phyloP scores from a whole-genome alignment of 2,329 filamentous ascomycete genomes.

The Fusarium ramigenum region DNA sequence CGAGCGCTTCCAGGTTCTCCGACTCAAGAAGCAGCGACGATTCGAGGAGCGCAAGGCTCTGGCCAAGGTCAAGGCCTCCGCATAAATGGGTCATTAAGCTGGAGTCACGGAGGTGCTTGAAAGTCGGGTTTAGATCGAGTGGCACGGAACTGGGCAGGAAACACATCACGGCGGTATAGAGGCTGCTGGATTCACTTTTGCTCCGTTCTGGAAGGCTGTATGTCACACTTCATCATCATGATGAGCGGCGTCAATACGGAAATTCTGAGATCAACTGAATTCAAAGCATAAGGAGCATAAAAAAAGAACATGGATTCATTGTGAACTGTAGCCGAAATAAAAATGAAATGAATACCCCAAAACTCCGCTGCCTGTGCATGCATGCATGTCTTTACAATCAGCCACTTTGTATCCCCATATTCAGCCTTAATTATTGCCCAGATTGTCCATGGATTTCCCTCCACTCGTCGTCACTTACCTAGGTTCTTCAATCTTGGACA shows the following conservation, averaged over 20 bases:
- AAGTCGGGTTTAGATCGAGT: slow-evolving; percentile 51
- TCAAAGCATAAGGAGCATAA: slow-evolving; percentile 48
- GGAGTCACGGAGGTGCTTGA: slow-evolving; percentile 47
- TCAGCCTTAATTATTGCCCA: slow-evolving; percentile 4
- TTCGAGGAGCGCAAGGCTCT: slow-evolving; percentile 98
- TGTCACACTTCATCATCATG: slow-evolving; percentile 67
- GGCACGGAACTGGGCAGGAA: slow-evolving; percentile 50
- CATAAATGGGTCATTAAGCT: slow-evolving; percentile 64
- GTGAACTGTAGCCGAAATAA: slow-evolving; percentile 47
- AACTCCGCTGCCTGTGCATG: neutral
- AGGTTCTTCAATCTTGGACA: neutral
- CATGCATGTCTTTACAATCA: neutral
- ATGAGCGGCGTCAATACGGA: slow-evolving; percentile 75
- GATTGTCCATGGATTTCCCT: slow-evolving; percentile 1
- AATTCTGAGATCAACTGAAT: slow-evolving; percentile 60
- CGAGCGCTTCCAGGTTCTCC: slow-evolving; percentile 99
- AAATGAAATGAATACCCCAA: slow-evolving; percentile 45
- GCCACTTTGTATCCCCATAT: neutral
- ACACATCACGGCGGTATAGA: slow-evolving; percentile 53
- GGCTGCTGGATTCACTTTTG: slow-evolving; percentile 69
- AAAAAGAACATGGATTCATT: slow-evolving; percentile 43
- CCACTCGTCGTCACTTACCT: slow-evolving; percentile 11
- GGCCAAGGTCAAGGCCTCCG: slow-evolving; percentile 88
- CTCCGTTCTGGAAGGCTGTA: slow-evolving; percentile 70
- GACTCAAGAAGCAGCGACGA: slow-evolving; percentile 98